Evolutionary conservation across 257 asterid genomes (phyloP), one percentile per base, ranked within the genome.

Genomic region (Solanum chilense): DNA sequence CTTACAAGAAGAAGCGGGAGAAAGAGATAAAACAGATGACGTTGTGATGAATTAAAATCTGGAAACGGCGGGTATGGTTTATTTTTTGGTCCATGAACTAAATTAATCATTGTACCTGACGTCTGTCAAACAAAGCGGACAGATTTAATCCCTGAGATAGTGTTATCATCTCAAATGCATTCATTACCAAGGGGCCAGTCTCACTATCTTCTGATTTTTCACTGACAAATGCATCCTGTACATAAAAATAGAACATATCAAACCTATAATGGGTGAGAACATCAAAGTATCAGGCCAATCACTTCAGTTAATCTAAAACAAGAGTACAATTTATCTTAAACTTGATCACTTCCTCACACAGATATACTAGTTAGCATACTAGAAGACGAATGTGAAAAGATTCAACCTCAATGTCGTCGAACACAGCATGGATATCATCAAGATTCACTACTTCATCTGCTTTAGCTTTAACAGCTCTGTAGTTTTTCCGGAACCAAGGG

Each of bases 141-240:
- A 97, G 93, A 91, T 97, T 95, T 89, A 97, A 90, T 86, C 99
- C 99, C 90, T 97, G 99, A 84, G 99, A 97, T 78, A 97, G 94
- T 71, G 99, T 95, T 78, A 97, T 97, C 99, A 97, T 95, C 93
- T 95, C 99, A 92, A 97, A 95, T 23, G 99, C 99, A 90, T 97
- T 97, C 99, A 97, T 95, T 82, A 93, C 86, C 89, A 95, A 90
- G 66, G 99, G 99, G 85, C 99, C 98, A 87, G 52, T 88, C 60
- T 85, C 92, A 78, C 83, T 87, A 15, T 83, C 89, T 75, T 73
- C 91, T 56, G 93, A 66, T 91, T 95, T 94, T 90, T 97, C 98
- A 87, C 89, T 94, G 83, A 97, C 99, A 91, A 86, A 96, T 87
- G 91, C 87, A 83, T 95, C 98, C 99, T 97, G 96, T 93, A 92